These are phyloP conservation scores for Paramecium octaurelia DNA, from an alignment of 73 alveolate species.

Conservation along the genomic window DNA sequence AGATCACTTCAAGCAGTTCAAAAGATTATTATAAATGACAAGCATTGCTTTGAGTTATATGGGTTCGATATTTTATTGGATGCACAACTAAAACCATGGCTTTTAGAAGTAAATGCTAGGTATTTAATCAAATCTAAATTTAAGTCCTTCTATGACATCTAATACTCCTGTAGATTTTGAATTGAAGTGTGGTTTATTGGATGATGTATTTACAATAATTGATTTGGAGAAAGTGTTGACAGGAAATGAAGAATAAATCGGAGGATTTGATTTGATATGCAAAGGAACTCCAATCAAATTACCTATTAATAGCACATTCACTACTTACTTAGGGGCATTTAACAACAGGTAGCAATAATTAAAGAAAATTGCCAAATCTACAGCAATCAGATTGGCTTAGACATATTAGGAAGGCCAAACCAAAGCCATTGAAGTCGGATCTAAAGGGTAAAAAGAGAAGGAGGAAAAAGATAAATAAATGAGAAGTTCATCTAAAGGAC, in stretches of 20 bases:
- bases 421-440: slow-evolving; percentile 18
- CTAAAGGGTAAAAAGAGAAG: neutral
- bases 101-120: slow-evolving; percentile 84
- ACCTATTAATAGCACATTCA: slow-evolving; percentile 87
- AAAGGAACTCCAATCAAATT: slow-evolving; percentile 86
- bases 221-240: slow-evolving; percentile 92
- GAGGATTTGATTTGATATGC: slow-evolving; percentile 99
- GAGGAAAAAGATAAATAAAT: slow-evolving; percentile 32
- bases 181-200: slow-evolving; percentile 94
- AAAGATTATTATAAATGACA: slow-evolving; percentile 98
- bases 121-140: neutral
- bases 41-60: slow-evolving; percentile 99
- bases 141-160: slow-evolving; percentile 98
- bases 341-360: slow-evolving; percentile 93
- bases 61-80: slow-evolving; percentile 98
- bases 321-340: slow-evolving; percentile 91
- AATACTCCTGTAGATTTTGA: slow-evolving; percentile 97
- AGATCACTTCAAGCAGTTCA: slow-evolving; percentile 88
- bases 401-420: neutral
- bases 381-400: slow-evolving; percentile 94
- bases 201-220: slow-evolving; percentile 94
- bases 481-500: slow-evolving; percentile 53
- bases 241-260: slow-evolving; percentile 99
- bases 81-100: slow-evolving; percentile 98
- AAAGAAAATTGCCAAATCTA: slow-evolving; percentile 93